These are phyloP conservation scores for Takakia lepidozioides DNA, from an alignment of 225 moss, liverwort and hornwort genomes.

Conservation along the genomic window DNA sequence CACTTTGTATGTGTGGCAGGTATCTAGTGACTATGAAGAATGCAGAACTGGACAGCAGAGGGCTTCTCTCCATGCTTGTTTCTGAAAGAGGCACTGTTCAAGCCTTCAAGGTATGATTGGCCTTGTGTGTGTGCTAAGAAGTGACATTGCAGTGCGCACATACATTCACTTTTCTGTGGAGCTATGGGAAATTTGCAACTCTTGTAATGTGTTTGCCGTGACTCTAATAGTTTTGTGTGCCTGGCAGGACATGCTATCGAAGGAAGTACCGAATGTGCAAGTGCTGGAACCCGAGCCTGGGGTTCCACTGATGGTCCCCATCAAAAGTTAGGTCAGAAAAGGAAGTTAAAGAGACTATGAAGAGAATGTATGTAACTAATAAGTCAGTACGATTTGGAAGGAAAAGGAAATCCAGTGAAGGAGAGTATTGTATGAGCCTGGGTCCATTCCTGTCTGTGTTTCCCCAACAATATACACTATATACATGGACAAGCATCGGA, in stretches of 20 bases:
- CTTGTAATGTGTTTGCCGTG: too few relatives aligned
- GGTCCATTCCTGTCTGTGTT: too few relatives aligned
- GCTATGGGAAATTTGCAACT: background rate
- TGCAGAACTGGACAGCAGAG: slow-evolving; percentile 64
- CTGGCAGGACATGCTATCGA: slow-evolving; percentile 49
- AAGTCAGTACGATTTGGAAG: too few relatives aligned
- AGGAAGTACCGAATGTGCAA: slow-evolving; percentile 42
- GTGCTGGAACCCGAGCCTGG: slow-evolving; percentile 71
- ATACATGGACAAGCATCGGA: too few relatives aligned
- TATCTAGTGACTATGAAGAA: slow-evolving; percentile 88
- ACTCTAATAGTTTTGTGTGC: too few relatives aligned
- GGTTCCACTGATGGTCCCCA: slow-evolving; percentile 50
- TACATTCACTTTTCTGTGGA: background rate
- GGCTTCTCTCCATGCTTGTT: slow-evolving; percentile 59
- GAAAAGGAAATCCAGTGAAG: too few relatives aligned
- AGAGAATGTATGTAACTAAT: too few relatives aligned
- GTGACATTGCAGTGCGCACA: background rate
- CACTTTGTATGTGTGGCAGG: slow-evolving; percentile 20
- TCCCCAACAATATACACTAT: too few relatives aligned
- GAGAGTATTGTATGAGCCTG: too few relatives aligned
- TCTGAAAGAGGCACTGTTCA: slow-evolving; percentile 52
- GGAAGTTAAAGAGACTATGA: too few relatives aligned
- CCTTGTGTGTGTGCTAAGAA: background rate
- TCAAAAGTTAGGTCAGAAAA: too few relatives aligned
- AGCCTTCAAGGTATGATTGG: slow-evolving; percentile 60